Percentiles rank a stretch among this genome's conserved stretches.
Conservation (phyloP, 106 monocot species). For the Allium sativum region DNA sequence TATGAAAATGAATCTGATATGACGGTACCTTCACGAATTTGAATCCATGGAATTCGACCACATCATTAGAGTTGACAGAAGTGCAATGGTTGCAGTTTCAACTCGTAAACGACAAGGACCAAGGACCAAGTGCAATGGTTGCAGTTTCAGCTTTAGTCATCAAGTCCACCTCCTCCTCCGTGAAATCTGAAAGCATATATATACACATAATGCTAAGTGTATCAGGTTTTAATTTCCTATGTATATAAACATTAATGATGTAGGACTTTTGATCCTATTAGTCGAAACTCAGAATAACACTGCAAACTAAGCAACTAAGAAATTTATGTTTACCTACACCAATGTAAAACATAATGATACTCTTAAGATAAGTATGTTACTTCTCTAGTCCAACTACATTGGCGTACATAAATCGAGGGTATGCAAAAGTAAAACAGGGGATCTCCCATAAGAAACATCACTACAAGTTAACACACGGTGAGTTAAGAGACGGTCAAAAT, state of each 20-base stretch:
- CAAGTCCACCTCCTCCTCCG: slow-evolving; percentile 61
- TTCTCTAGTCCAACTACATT: too few relatives aligned
- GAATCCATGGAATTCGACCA: slow-evolving; percentile 57
- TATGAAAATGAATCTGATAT: too few relatives aligned
- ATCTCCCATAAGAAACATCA: too few relatives aligned
- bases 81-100: slow-evolving; percentile 78
- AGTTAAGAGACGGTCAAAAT: too few relatives aligned
- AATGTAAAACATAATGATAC: too few relatives aligned
- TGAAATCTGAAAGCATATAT: slow-evolving; percentile 50
- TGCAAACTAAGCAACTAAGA: too few relatives aligned
- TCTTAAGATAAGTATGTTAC: too few relatives aligned
- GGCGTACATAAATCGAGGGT: too few relatives aligned
- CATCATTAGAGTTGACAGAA: slow-evolving; percentile 67
- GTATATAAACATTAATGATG: background rate
- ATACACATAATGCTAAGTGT: background rate
- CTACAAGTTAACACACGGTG: background rate
- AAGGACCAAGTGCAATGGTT: slow-evolving; percentile 54
- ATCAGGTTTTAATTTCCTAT: background rate
- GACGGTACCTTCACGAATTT: background rate
- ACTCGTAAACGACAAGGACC: slow-evolving; percentile 81
- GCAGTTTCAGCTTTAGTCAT: slow-evolving; percentile 62
- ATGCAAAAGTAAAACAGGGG: too few relatives aligned
- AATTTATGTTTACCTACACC: too few relatives aligned
- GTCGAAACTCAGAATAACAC: too few relatives aligned
- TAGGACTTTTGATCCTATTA: background rate